Evolutionary conservation across 1,284 basidiomycete species (phyloP), one percentile per base, ranked within the genome.

Genomic region (Tilletiopsis washingtonensis): DNA sequence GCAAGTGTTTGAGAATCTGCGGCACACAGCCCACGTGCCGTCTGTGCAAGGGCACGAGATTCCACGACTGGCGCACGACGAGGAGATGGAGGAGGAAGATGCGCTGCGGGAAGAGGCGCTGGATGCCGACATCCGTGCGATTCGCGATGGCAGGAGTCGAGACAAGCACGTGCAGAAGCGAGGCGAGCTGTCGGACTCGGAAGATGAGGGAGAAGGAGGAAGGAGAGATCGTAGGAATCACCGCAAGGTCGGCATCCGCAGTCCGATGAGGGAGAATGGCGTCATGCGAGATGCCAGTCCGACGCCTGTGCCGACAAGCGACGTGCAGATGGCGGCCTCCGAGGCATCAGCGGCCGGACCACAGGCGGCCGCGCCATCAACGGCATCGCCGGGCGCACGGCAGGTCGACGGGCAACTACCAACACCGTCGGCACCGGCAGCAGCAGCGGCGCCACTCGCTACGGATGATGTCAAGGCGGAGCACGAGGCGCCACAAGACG

Each of bases 1-100:
- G 49, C 88, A 91, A 45, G 88, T 96, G 4, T 83, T 97, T 75
- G 90, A 97, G 39, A 65, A 68, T 25, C 54, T 73, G 27, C 62
- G 70, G 2, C 64, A 73, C 36, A 62, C 62, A 0, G 47, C 58
- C 12, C 59, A 57, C 19, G 70, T 64, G 0, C 70, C 70, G 0
- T 62, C 58, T 0, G 65, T 73, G 0, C 70, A 73, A 44, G 65
- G 64, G 2, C 65, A 68, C 20, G 67, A 64, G 1, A 67, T 69
- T 29, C 69, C 69, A 4, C 40, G 65, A 15, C 27, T 64, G 14
- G 52, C 51, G 11, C 48, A 52, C 32, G 62, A 64, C 40, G 49
- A 45, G 44, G 40, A 60, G 29, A 47, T 63, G 25, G 48, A 67
- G n/a, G 61, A 56, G 15, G 50, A 59, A 7, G 62, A 59, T 4